phyloP scores from a whole-genome alignment of 106 monocot species.

The Apostasia ramifera region DNA sequence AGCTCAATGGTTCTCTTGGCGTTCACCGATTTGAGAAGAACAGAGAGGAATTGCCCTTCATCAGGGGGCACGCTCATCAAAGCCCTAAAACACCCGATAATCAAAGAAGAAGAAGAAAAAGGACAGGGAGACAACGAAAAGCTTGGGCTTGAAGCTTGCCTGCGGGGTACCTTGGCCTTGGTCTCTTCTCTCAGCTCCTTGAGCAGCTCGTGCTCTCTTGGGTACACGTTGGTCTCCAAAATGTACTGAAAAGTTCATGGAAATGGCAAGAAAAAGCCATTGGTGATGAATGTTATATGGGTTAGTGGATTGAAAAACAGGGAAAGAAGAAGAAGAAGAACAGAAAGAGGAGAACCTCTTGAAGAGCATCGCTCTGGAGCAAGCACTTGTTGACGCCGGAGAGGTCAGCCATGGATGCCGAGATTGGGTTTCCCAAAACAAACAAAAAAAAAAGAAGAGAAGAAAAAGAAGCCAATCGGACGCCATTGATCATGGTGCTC shows the following conservation, averaged over 20 bases:
- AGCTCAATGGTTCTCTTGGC: conserved; percentile 47
- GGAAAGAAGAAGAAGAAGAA: background rate
- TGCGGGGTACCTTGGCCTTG: conserved; percentile 5
- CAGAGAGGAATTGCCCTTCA: conserved; percentile 25
- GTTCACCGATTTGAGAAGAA: conserved; percentile 35
- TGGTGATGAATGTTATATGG: background rate
- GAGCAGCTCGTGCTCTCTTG: conserved; percentile 20
- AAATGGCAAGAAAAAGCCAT: background rate
- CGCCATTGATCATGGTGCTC: no score
- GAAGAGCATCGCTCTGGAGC: conserved; percentile 15
- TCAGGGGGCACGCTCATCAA: conserved; percentile 37
- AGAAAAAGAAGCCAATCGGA: no score
- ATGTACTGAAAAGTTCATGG: conserved; percentile 11
- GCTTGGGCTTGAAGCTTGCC: background rate
- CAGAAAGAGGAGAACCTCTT: background rate
- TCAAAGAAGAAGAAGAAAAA: background rate
- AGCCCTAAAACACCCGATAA: conserved; percentile 2
- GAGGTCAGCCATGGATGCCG: background rate
- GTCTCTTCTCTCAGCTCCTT: conserved; percentile 20
- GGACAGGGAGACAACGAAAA: background rate
- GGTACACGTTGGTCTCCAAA: conserved; percentile 18
- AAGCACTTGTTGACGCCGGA: background rate
- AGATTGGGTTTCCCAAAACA: no score
- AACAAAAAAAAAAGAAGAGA: no score
- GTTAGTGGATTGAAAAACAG: background rate